Base-by-base conservation (phyloP, 257 asterid species). In the Lantana camara region DNA sequence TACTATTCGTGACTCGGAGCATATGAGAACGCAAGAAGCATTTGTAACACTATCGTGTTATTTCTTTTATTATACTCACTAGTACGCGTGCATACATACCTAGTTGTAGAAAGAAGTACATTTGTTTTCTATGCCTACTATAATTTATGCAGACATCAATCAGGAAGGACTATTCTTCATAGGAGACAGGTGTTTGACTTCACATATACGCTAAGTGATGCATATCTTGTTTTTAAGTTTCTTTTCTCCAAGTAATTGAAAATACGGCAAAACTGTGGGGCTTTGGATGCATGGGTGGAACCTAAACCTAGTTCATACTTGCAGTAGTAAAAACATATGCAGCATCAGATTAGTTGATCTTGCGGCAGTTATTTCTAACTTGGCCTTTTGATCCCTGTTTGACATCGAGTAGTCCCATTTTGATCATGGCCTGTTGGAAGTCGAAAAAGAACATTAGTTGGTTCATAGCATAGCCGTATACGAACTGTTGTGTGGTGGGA, bases 391-490 rank as follows among this genome's bases (percentile, higher is more conserved):
- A 22, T 0, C 90, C 95, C 66, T 85, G 85, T 69, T 90, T 93
- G 11, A 85, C 87, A 41, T 14, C 15, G 3, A 41, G 16, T 16
- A 41, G 1, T 11, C 46, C 46, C 46, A 41, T 41, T 14, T 11
- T 41, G 16, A 41, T 0, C 16, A 90, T 82, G 5, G 96, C 97
- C 70, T 64, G 83, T 64, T 78, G 96, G 79, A 93, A 93, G 38
- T 90, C 85, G 9, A 85, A 44, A 86, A 85, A 87, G 74, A 93
- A 93, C 89, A 80, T 74, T 40, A 96, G 96, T 72, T 74, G 77
- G 67, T 93, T 90, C 75, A 79, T 47, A 1, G 99, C 84, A 30
- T 87, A 93, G 0, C 60, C 86, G 17, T 79, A 75, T 16, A 93
- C 96, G 1, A 82, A 47, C 0, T 89, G 83, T 41, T 83, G 77